phyloP scores from a whole-genome alignment of 192 early-diverging fungal genomes.

The Obelidium mucronatum region DNA sequence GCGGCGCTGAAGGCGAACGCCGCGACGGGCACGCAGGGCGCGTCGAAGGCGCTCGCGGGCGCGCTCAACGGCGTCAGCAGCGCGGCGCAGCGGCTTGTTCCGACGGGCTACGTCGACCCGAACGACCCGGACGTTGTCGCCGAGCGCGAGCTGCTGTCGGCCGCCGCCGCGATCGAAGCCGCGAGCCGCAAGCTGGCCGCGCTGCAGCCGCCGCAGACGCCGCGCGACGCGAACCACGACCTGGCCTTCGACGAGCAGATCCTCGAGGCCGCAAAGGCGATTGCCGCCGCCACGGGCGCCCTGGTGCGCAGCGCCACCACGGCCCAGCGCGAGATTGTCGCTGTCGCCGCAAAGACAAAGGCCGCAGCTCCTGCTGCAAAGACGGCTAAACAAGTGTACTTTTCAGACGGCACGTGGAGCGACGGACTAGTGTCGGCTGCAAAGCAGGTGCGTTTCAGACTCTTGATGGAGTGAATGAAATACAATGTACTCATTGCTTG shows the following conservation, averaged over 20 bases:
- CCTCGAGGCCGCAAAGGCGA: constrained; percentile 64
- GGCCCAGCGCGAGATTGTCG: constrained; percentile 62
- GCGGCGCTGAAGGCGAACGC: constrained; percentile 34
- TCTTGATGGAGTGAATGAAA: background rate
- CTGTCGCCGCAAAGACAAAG: constrained; percentile 58
- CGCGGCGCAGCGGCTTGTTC: constrained; percentile 47
- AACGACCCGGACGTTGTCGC: constrained; percentile 69
- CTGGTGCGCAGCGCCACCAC: constrained; percentile 62
- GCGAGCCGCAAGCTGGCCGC: constrained; percentile 60
- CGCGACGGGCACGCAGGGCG: constrained; percentile 45
- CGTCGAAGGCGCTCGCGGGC: constrained; percentile 47
- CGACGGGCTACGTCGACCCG: constrained; percentile 63
- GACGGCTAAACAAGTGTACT: constrained; percentile 46
- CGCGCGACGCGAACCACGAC: constrained; percentile 45
- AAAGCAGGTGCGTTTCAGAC: constrained; percentile 42
- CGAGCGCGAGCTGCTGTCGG: constrained; percentile 62
- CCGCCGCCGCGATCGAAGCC: constrained; percentile 61
- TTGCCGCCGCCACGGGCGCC: constrained; percentile 57
- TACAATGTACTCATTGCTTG: background rate
- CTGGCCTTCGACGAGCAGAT: constrained; percentile 61
- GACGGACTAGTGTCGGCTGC: constrained; percentile 66
- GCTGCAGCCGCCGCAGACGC: constrained; percentile 40
- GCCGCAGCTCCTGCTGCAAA: background rate
- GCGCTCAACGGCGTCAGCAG: constrained; percentile 54
- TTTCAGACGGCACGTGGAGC: constrained; percentile 66